Percentiles rank a stretch among this genome's conserved stretches.
phyloP scores from a whole-genome alignment of 2,329 filamentous ascomycete species.

The Fusarium verticillioides region DNA sequence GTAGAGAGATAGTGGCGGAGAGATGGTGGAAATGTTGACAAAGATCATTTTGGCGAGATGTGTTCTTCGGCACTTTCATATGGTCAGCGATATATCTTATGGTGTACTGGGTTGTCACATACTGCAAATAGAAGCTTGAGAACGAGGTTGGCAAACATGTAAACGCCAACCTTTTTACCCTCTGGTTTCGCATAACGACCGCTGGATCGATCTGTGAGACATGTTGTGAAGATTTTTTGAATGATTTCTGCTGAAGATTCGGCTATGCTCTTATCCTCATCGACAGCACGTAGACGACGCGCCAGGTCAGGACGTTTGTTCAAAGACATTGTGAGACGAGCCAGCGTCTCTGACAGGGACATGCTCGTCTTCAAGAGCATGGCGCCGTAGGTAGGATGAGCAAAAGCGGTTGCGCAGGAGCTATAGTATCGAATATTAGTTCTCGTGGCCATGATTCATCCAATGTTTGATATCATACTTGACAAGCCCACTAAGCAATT shows the following conservation, averaged over 20 bases:
- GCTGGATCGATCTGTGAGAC: slow-evolving; percentile 81
- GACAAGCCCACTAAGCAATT: slow-evolving; percentile 77
- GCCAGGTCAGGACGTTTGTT: slow-evolving; percentile 84
- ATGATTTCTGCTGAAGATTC: slow-evolving; percentile 90
- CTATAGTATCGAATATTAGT: slow-evolving; percentile 54
- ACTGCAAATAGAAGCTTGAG: slow-evolving; percentile 88
- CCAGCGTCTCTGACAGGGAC: slow-evolving; percentile 81
- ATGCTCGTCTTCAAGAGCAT: slow-evolving; percentile 87
- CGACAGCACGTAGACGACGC: slow-evolving; percentile 69
- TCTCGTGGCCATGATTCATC: background rate
- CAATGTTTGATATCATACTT: slow-evolving; percentile 65
- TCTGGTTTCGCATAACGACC: slow-evolving; percentile 75
- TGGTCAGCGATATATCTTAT: background rate
- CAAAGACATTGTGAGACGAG: slow-evolving; percentile 84
- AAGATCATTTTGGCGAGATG: slow-evolving; percentile 89
- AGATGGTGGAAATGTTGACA: slow-evolving; percentile 84
- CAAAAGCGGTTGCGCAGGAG: slow-evolving; percentile 84
- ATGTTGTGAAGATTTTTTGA: slow-evolving; percentile 90
- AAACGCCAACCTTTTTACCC: slow-evolving; percentile 88
- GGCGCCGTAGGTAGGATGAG: slow-evolving; percentile 80
- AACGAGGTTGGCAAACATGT: slow-evolving; percentile 91
- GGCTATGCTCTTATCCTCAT: slow-evolving; percentile 79
- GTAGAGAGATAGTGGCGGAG: slow-evolving; percentile 82
- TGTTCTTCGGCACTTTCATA: slow-evolving; percentile 76
- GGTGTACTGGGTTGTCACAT: slow-evolving; percentile 37